These are phyloP conservation scores for Yamadazyma triangularis DNA, from an alignment of 1,139 yeast genomes.

Conservation along the genomic window DNA sequence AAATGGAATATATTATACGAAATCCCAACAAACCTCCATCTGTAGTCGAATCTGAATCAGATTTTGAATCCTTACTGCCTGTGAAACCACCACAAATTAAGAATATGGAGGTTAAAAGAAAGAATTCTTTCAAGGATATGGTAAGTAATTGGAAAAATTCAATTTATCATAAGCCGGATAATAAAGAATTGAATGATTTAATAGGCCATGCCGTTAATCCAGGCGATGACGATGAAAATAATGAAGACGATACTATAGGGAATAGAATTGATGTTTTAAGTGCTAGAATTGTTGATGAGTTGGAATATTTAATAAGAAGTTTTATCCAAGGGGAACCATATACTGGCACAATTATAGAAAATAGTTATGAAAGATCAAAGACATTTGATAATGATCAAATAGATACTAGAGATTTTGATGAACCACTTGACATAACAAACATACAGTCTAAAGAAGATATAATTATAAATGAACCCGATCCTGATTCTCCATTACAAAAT, in stretches of 20 bases:
- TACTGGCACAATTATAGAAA: slow-evolving; percentile 20
- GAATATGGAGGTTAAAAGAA: slow-evolving; percentile 20
- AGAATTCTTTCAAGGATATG: slow-evolving; percentile 34
- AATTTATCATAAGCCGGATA: slow-evolving; percentile 12
- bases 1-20: slow-evolving; percentile 41
- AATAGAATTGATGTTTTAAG: slow-evolving; percentile 68
- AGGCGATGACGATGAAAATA: slow-evolving; percentile 9
- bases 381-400: slow-evolving; percentile 13
- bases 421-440: slow-evolving; percentile 5
- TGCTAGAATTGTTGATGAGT: slow-evolving; percentile 75
- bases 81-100: slow-evolving; percentile 3
- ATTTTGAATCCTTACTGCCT: no score
- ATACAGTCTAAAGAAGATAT: no score
- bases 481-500: slow-evolving; percentile 4
- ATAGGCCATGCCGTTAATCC: slow-evolving; percentile 9
- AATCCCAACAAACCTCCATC: slow-evolving; percentile 7
- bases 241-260: slow-evolving; percentile 19
- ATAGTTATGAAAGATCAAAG: slow-evolving; percentile 12
- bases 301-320: slow-evolving; percentile 42
- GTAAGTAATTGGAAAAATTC: slow-evolving; percentile 42
- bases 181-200: slow-evolving; percentile 4
- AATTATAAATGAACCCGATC: slow-evolving; percentile 1
- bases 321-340: slow-evolving; percentile 24
- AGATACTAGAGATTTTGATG: slow-evolving; percentile 10
- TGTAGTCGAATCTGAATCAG: not conserved